Base-by-base conservation (phyloP, 805 yeast species). In the Pichia kluyveri region DNA sequence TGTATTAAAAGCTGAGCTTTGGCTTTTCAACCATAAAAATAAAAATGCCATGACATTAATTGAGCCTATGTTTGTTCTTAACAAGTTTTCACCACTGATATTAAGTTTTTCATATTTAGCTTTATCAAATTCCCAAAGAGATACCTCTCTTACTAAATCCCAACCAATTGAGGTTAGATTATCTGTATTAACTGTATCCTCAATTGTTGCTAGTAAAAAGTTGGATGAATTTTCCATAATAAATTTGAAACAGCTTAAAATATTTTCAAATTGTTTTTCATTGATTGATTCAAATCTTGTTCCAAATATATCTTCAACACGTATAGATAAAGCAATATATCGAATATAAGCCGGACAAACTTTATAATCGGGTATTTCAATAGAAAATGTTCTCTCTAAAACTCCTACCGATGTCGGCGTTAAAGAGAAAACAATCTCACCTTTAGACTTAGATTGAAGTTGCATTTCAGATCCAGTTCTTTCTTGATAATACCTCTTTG, bases 271-370 rank as follows among this genome's bases (percentile, higher is more conserved):
- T 45, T 63, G 67, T 23, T 26, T 5, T 2, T 52, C 52, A 0
- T 54, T 45, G 9, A 63, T 48, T 1, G 45, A 36, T 7, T 45
- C 45, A 2, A 82, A 72, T 38, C 70, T 68, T 7, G 69, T 65
- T 3, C 73, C 79, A 15, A 69, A 57, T 15, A 63, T 51, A 6
- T 65, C 57, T 19, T 59, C 52, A 1, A 60, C 53, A 4, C 51
- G 44, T 32, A 60, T 41, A 19, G 55, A 47, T 28, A 53, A 56
- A 46, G 51, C 60, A 51, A 53, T 53, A 44, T 40, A 58, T 46
- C 51, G 58, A 9, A 45, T 27, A 32, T 44, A 44, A 4, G 43
- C 49, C 12, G 55, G 55, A 14, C 50, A 47, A 12, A 39, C 18
- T 12, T 39, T 27, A 26, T 41, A 50, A 32, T 41, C 41, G 4